Percentiles rank a stretch among this genome's conserved stretches.
These are phyloP conservation scores for Wickerhamomyces strasburgensis DNA, from an alignment of 805 yeast genomes.

Conservation along the genomic window DNA sequence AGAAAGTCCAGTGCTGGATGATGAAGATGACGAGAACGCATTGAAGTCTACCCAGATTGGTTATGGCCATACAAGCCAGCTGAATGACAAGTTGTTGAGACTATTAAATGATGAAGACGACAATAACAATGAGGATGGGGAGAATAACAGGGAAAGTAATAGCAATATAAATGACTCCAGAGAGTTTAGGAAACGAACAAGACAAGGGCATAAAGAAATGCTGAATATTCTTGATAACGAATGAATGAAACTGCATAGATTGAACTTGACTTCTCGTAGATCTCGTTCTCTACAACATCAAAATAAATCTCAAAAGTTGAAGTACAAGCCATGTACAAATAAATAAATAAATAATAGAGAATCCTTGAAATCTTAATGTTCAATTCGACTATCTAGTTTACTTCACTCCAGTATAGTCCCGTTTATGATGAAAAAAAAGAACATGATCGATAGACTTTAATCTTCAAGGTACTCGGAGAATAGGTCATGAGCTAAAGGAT, in stretches of 20 bases:
- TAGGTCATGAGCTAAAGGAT: no score
- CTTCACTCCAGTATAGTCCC: no score
- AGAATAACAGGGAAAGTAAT: background rate
- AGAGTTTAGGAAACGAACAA: slow-evolving; percentile 13
- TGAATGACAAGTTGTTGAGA: slow-evolving; percentile 10
- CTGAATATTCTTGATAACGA: slow-evolving; percentile 20
- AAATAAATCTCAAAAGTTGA: no score
- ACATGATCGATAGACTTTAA: no score
- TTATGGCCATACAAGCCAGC: slow-evolving; percentile 11
- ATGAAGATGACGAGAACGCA: background rate
- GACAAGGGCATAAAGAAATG: slow-evolving; percentile 19
- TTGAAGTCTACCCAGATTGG: slow-evolving; percentile 16
- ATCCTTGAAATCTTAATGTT: no score
- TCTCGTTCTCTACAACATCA: no score
- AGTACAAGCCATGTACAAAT: no score
- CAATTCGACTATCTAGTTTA: no score
- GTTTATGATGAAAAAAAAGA: no score
- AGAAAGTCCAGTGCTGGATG: no score
- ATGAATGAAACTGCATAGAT: slow-evolving; percentile 3
- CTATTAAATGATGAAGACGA: slow-evolving; percentile 9
- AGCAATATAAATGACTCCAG: background rate
- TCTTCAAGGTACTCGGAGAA: no score
- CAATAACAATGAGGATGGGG: background rate
- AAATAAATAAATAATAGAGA: no score
- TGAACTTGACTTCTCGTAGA: background rate